Base-by-base conservation (phyloP, 768 basidiomycete species). In the Mrakia gelida region DNA sequence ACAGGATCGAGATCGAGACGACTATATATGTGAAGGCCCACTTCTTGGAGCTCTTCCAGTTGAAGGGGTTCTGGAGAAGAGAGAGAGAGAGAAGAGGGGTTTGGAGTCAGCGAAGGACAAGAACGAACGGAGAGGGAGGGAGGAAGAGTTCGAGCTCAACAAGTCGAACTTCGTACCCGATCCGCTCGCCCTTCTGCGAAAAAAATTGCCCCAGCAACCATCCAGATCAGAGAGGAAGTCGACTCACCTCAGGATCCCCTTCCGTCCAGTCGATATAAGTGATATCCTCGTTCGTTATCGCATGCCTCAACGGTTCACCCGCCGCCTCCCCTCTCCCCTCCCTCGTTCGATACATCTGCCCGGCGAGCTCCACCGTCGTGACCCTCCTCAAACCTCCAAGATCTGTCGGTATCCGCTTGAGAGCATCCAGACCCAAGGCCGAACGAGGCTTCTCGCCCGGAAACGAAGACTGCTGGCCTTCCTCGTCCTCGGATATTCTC, bases 1-100 rank as follows among this genome's bases (percentile, higher is more conserved):
- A 45, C 45, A 45, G 45, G 49, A 18, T 52, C 49, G 7, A 41
- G 32, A 8, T n/a, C n/a, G 28, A 16, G 7, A 77, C 75, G 2
- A 73, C 71, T 16, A 74, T 68, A 11, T 80, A 54, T 2, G 81
- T 75, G 68, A 81, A 82, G 3, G 67, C 18, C 70, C 80, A 82
- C 80, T 83, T 83, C 32, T 80, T 74, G 0, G 34, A 38, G 9
- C n/a, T n/a, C 0, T 80, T 74, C 81, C 81, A 84, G 67, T 84
- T 83, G 81, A 82, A 83, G 3, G 83, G 83, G 54, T 84, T 83
- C 83, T 84, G 68, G 45, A 45, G 11, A 18, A 71, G 45, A 45
- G 11, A 18, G 67, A 68, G 23, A n/a, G 11, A 45, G 45, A 28
- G 5, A 38, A 8, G n/a, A 43, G 32, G 23, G n/a, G 13, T 13